Evolutionary conservation across 2,329 filamentous ascomycete genomes (phyloP), one percentile per base, ranked within the genome.

Genomic region (Fusarium sp.): DNA sequence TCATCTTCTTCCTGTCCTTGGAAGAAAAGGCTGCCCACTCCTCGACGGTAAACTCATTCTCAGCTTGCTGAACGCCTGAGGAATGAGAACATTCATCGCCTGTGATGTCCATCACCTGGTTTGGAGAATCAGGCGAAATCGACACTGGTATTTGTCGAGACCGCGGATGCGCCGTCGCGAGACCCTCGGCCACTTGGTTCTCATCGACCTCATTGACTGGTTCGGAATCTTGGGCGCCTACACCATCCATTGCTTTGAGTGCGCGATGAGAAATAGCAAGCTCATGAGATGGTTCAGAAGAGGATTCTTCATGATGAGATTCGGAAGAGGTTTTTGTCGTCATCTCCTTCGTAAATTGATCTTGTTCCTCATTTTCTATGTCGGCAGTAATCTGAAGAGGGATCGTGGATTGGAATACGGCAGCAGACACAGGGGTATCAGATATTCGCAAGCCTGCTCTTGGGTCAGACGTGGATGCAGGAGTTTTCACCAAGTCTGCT

Each of bases 191-290:
- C 51, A 69, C 75, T 31, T 59, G 66, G 56, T 79, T 79, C 78
- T 80, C 81, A 78, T 78, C 82, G 73, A 78, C 81, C 72, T 76
- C 72, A 49, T 78, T 76, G 8, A 70, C 70, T 23, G 65, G 35
- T 14, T 64, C 72, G 41, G 38, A 18, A 35, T 48, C 37, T 65
- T 59, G 60, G 29, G 70, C 46, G 46, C 52, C 63, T 42, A 65
- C 60, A 31, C 51, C 52, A 18, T 69, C 65, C 44, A 51, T 49
- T 21, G 46, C 46, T 33, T 45, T 64, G 35, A 55, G 54, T 21
- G 71, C 52, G 19, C 44, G 60, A 44, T 71, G 42, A 29, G 33
- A 31, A 11, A 42, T 39, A 25, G 31, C 18, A 16, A 41, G 15
- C 37, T 57, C 46, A 35, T 37, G 21, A 35, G 18, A 21, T 15